Evolutionary conservation across 768 basidiomycete genomes (phyloP).

Genomic region (Tubosaeta sp.): DNA sequence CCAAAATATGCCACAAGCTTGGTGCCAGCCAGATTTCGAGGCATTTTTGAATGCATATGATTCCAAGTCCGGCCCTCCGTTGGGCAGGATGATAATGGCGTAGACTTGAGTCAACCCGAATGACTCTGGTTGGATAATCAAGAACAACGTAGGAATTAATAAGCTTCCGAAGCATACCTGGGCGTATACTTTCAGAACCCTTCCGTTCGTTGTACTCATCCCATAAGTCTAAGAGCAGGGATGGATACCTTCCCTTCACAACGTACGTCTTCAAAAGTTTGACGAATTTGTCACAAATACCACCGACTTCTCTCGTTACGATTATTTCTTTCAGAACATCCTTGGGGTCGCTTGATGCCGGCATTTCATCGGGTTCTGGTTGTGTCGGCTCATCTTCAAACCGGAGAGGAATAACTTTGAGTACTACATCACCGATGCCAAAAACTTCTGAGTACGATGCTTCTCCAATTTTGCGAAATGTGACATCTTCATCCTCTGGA

Average conservation of each 20-base stretch:
- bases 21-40: slow-evolving; percentile 68
- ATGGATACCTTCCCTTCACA: slow-evolving; percentile 83
- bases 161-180: slow-evolving; percentile 50
- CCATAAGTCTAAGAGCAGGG: slow-evolving; percentile 76
- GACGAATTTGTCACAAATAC: slow-evolving; percentile 73
- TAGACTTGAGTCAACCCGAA: slow-evolving; percentile 78
- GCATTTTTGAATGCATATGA: slow-evolving; percentile 63
- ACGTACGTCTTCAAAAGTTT: slow-evolving; percentile 79
- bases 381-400: slow-evolving; percentile 37
- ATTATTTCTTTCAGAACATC: slow-evolving; percentile 80
- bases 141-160: slow-evolving; percentile 1
- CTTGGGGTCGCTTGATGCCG: slow-evolving; percentile 65
- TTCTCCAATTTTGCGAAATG: slow-evolving; percentile 87
- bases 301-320: slow-evolving; percentile 73
- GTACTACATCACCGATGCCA: slow-evolving; percentile 81
- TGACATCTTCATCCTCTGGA: slow-evolving; percentile 27
- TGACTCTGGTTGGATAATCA: slow-evolving; percentile 46
- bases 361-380: slow-evolving; percentile 46
- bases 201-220: slow-evolving; percentile 74
- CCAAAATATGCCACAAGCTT: slow-evolving; percentile 89
- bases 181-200: slow-evolving; percentile 80
- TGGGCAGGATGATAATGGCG: slow-evolving; percentile 83
- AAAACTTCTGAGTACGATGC: slow-evolving; percentile 97
- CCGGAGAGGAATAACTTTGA: slow-evolving; percentile 81
- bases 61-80: slow-evolving; percentile 90